Evolutionary conservation across 1,139 yeast species (phyloP), one percentile per base, ranked within the genome.

Genomic region (Debaryomyces robertsiae): DNA sequence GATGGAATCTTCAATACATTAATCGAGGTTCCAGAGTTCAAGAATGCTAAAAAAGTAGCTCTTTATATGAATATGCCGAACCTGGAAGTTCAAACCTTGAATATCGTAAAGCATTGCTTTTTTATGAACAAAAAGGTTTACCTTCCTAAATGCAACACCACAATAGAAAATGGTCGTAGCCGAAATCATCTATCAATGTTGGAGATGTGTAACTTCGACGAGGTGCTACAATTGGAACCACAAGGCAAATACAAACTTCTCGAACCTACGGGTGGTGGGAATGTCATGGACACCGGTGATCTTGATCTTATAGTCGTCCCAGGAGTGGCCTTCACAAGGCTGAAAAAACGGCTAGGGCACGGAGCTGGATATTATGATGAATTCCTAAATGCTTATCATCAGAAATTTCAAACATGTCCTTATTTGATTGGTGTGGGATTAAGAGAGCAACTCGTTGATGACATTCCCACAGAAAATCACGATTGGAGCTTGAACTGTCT

Each of bases 301-400:
- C 61, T 93, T 23, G 97, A 91, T 52, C 54, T 90, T 19, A 67
- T 93, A 6, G 62, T 93, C 2, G 69, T 93, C 0, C 98, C 98
- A 0, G 98, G 95, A 0, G 83, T 93, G 1, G 96, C 89, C 1
- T 91, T 88, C 57, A 73, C 84, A 2, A 50, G 45, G 1, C 40
- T 51, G 6, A 79, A 82, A 38, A 65, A 70, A 25, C 62, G 98
- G 43, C 60, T 93, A 40, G 98, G 98, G 0, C 96, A 90, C 58
- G 98, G 98, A 1, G 94, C 84, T 9, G 98, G 97, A 0, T 90
- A 78, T 60, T 93, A 93, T 60, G 98, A 93, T 59, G 88, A 83
- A 49, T 91, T 79, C 57, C 70, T 89, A 29, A 64, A 68, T 28
- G 65, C 82, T 32, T 82, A 81, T 53, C 38, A 53, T n/a, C 52